phyloP scores from a whole-genome alignment of 1,139 yeast species.

The Blastobotrys malaysiensis region DNA sequence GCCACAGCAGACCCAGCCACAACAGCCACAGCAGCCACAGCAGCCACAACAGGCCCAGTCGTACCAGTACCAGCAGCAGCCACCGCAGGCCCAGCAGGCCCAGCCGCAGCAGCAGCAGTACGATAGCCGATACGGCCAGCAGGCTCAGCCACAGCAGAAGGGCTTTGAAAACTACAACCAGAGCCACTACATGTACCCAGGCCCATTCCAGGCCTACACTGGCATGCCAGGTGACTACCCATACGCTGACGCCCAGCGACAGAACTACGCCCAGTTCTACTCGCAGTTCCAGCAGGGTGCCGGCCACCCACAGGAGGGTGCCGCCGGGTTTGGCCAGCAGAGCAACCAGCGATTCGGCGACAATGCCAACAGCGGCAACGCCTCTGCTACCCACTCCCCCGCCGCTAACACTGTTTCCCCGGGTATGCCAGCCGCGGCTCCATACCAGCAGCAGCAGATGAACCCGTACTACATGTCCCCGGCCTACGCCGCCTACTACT shows the following conservation, averaged over 20 bases:
- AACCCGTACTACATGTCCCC: constrained; percentile 29
- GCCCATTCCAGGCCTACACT: constrained; percentile 19
- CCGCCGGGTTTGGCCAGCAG: constrained; percentile 7
- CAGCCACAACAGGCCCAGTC: constrained; percentile 18
- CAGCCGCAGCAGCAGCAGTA: constrained; percentile 14
- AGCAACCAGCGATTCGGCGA: constrained; percentile 9
- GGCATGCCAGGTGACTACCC: constrained; percentile 16
- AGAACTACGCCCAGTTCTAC: constrained; percentile 19
- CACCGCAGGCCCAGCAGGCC: constrained; percentile 15
- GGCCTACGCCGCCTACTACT: constrained; percentile 30
- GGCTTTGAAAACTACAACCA: constrained; percentile 22
- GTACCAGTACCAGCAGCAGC: constrained; percentile 17
- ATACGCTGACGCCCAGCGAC: constrained; percentile 16
- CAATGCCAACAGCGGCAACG: constrained; percentile 15
- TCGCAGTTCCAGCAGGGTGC: constrained; percentile 12
- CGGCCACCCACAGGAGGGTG: constrained; percentile 4
- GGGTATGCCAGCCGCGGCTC: constrained; percentile 19
- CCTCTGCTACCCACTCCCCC: constrained; percentile 23
- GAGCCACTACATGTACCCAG: constrained; percentile 26
- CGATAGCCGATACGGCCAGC: constrained; percentile 13
- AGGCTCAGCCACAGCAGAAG: constrained; percentile 19
- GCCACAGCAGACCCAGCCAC: constrained; percentile 18
- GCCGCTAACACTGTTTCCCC: constrained; percentile 20
- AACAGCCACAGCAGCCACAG: constrained; percentile 16
- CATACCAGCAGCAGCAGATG: constrained; percentile 21